Base-by-base conservation (phyloP, 768 basidiomycete genomes). In the Russula virescens region DNA sequence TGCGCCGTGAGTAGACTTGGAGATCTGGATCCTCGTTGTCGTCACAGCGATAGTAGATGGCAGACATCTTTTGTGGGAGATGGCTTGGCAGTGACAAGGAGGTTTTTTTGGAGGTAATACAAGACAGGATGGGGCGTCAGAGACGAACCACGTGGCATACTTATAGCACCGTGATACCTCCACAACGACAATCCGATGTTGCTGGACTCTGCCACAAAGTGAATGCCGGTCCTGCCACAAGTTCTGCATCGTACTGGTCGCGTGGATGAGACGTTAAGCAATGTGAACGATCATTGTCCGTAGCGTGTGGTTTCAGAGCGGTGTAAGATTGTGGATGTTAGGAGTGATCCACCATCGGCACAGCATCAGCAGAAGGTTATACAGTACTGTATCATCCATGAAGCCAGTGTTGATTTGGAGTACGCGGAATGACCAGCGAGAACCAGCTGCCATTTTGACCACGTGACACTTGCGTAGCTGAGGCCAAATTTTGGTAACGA, bases 31-130 rank as follows among this genome's bases (percentile, higher is more conserved):
- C 18, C 4, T 48, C 38, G 10, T 1, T n/a, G 46, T 28, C 26
- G 23, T 53, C 45, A 19, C 28, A 16, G 2, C 5, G 10, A 10
- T 2, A 35, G 53, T 19, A 42, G 3, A 47, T 1, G 1, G 45
- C 9, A 13, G 57, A 58, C 62, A 59, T 63, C 7, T 62, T 21
- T 62, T 28, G 56, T 26, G 21, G 26, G 38, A 25, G 16, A 23
- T 2, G 19, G 28, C 1, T 45, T 25, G 16, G 11, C 3, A 16
- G 18, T 34, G 54, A 62, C n/a, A 38, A 14, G 21, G 42, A 26
- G n/a, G 10, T 25, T 51, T 26, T 23, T 26, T 28, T 26, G 19
- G 40, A 11, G 23, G 28, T 18, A 35, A 21, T 23, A 21, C 47
- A 21, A 52, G 58, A 31, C 40, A 19, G 16, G 42, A 43, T 18